A percentile compares a stretch with the other conserved stretches of the same genome.
These are phyloP conservation scores for Talaromyces sp. DNA, from an alignment of 2,329 filamentous ascomycete genomes.

Conservation along the genomic window DNA sequence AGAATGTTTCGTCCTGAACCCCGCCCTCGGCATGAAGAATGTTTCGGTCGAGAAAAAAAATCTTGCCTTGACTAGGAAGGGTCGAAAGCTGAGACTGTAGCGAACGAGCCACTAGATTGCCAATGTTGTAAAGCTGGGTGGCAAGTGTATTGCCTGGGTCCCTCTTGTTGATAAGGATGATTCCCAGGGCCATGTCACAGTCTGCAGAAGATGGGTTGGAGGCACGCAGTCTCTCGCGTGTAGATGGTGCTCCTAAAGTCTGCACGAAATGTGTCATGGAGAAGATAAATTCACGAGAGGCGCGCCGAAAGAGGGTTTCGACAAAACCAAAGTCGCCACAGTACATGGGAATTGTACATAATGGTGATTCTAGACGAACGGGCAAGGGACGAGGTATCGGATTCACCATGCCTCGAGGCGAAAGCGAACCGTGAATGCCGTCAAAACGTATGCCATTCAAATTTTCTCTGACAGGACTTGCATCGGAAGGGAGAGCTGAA, in stretches of 20 bases:
- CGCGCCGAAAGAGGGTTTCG: not conserved
- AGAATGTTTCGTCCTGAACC: slow-evolving; percentile 16
- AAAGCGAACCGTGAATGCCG: not conserved
- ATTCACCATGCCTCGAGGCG: not conserved
- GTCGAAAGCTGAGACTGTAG: slow-evolving; percentile 2
- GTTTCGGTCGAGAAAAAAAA: slow-evolving; percentile 28
- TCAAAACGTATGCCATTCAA: not conserved
- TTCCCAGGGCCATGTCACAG: slow-evolving; percentile 16
- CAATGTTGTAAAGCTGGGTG: slow-evolving; percentile 19
- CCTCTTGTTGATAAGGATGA: slow-evolving; percentile 22
- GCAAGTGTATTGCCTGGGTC: slow-evolving; percentile 14
- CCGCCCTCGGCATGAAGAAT: slow-evolving; percentile 15
- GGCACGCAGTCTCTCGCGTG: slow-evolving; percentile 6
- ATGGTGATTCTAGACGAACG: slow-evolving; percentile 14
- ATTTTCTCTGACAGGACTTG: not conserved
- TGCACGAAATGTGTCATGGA: slow-evolving; percentile 15
- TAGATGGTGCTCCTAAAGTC: slow-evolving; percentile 10
- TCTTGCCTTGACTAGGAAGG: slow-evolving; percentile 17
- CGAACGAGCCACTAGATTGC: slow-evolving; percentile 12
- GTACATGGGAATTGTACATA: slow-evolving; percentile 23
- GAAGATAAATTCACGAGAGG: slow-evolving; percentile 11
- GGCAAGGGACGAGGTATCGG: not conserved
- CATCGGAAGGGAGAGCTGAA: not conserved
- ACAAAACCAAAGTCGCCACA: slow-evolving; percentile 12
- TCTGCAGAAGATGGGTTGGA: slow-evolving; percentile 19